Base-by-base conservation (phyloP, 768 basidiomycete species). In the Trametes cubensis region DNA sequence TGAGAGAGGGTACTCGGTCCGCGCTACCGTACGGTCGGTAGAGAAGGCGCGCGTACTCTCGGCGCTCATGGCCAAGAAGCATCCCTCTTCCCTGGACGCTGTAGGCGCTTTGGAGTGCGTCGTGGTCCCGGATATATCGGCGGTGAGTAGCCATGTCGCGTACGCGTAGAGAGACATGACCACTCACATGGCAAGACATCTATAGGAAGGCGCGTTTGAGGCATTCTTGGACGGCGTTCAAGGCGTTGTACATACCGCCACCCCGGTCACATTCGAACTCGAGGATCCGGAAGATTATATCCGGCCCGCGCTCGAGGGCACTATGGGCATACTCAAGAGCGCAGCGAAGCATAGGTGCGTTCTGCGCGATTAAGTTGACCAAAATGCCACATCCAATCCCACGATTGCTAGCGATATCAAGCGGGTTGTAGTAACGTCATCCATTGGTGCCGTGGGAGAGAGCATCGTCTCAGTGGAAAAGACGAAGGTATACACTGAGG, bases 161-260 rank as follows among this genome's bases (percentile, higher is more conserved):
- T 4, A 17, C 7, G 34, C 6, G 34, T 15, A 28, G 48, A 20
- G 23, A 28, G 30, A 49, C 23, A 14, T 7, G n/a, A 4, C 28
- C 25, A 18, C 25, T 14, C 18, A 26, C 23, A 28, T 46, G 2
- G 18, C n/a, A 11, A 21, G 1, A 17, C 18, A 21, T 49, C 13
- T 18, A 20, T 50, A 85, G 85, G 80, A 79, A 5, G 83, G 82
- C 3, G 88, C 86, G 0, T 94, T 92, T 63, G 89, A 92, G 68
- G 85, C 90, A 50, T 89, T 85, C 0, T 86, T 92, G 60, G 83
- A 85, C 70, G 89, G 81, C 0, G 83, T 92, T 5, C 84, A 89
- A 57, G 91, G 80, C 0, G 81, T 94, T 48, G 80, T 77, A 41
- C 89, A 91, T 66, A 84, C 79, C 1, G 88, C 87, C 0, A 88